Evolutionary conservation across 1,139 yeast genomes (phyloP), one percentile per base, ranked within the genome.

Genomic region (Williopsis jadinii): DNA sequence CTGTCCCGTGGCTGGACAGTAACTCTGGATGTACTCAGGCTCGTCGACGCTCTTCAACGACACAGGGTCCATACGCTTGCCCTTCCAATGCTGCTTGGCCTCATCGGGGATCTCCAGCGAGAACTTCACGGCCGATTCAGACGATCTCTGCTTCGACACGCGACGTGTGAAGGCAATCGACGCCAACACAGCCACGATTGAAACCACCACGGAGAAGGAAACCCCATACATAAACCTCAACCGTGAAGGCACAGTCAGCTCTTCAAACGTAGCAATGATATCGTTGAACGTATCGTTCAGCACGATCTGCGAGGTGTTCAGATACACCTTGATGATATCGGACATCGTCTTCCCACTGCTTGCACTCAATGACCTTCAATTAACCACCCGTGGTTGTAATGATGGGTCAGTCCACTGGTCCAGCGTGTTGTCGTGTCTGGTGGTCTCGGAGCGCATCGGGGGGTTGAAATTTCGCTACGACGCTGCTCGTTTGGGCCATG

Each of bases 1-100:
- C 63, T 87, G 96, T 28, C 96, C 94, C 0, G 97, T 92, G 0
- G 97, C 97, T 6, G 98, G 97, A 63, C 97, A 92, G 59, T 85
- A 84, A 49, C 92, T 78, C 57, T 85, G 94, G 47, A 90, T 84
- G 51, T 66, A 68, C 19, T 65, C 68, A 0, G 88, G 84, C 43
- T 84, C 90, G 35, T 72, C 74, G 1, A 73, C 61, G 44, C 66
- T 58, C 41, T 50, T 52, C 5, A 62, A 53, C 5, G 60, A 44
- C 58, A 54, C 73, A 0, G 87, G 81, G 43, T 77, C 75, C 31
- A 86, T 67, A 40, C 96, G 68, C 54, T 79, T 82, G 6, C 96
- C 95, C 60, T 88, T 87, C 96, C 96, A 88, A 59, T 87, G 94
- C 5, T 90, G 88, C 53, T 80, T 75, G 10, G 95, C 94, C 54